Evolutionary conservation across 2,329 filamentous ascomycete genomes (phyloP).

Genomic region (Arthrobotrys pseudoclavata): DNA sequence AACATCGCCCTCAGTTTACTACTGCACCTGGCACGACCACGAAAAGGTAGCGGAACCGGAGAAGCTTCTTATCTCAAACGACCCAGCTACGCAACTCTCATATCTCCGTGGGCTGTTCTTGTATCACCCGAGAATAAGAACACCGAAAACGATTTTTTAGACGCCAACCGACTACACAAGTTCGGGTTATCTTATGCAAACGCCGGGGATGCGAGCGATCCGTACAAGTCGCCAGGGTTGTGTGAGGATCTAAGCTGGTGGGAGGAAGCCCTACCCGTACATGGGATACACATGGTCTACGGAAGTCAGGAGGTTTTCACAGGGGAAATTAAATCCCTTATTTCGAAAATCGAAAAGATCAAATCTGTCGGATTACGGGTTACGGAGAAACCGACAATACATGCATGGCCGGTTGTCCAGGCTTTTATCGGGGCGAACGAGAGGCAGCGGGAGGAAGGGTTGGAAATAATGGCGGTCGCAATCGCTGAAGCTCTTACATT

Average conservation of each 20-base stretch:
- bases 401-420: constrained; percentile 84
- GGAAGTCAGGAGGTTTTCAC: constrained; percentile 84
- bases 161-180: constrained; percentile 74
- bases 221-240: constrained; percentile 77
- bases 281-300: constrained; percentile 79
- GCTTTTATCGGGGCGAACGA: constrained; percentile 71
- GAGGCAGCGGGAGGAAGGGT: constrained; percentile 71
- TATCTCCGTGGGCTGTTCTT: constrained; percentile 85
- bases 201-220: constrained; percentile 70
- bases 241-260: constrained; percentile 77
- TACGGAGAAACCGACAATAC: constrained; percentile 76
- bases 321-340: constrained; percentile 75
- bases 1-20: constrained; percentile 80
- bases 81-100: constrained; percentile 77
- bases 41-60: background rate
- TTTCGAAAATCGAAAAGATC: constrained; percentile 71
- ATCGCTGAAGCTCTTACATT: constrained; percentile 65
- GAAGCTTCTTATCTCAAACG: constrained; percentile 67
- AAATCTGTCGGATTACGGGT: constrained; percentile 70
- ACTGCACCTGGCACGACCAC: constrained; percentile 72
- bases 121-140: constrained; percentile 77
- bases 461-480: constrained; percentile 67
- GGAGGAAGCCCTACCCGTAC: constrained; percentile 75
- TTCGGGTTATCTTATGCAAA: constrained; percentile 80
- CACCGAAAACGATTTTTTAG: constrained; percentile 81